A percentile compares a stretch with the other conserved stretches of the same genome.
Evolutionary conservation across 257 asterid species (phyloP).

Genomic region (Solanum dulcamara): DNA sequence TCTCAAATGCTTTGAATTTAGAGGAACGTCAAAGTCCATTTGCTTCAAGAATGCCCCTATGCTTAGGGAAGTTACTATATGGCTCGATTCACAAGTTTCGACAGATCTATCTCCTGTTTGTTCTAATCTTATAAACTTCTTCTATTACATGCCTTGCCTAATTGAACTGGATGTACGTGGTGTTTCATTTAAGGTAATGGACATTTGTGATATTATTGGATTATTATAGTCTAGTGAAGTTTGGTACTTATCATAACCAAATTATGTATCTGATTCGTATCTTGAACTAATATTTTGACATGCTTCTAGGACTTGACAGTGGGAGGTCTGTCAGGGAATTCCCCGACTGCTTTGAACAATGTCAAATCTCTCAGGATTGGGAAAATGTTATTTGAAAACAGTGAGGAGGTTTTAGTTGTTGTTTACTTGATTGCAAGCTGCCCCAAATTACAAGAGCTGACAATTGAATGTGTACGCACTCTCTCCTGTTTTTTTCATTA

Average conservation of each 20-base stretch:
- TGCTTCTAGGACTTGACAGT: conserved; percentile 36
- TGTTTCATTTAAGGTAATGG: conserved; percentile 37
- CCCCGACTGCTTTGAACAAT: conserved; percentile 19
- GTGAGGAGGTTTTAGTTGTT: conserved; percentile 34
- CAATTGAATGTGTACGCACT: conserved; percentile 11
- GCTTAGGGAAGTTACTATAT: conserved; percentile 14
- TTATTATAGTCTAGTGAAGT: not conserved
- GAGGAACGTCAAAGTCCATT: conserved; percentile 30
- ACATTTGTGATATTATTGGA: not conserved
- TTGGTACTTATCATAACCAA: not conserved
- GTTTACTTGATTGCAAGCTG: conserved; percentile 52
- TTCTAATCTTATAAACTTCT: conserved; percentile 29
- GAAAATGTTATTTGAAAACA: conserved; percentile 12
- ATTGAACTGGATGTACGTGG: conserved; percentile 40
- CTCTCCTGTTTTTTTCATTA: not conserved
- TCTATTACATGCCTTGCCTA: conserved; percentile 5
- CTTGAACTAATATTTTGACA: not conserved
- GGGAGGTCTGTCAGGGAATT: conserved; percentile 36
- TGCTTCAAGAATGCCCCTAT: conserved; percentile 35
- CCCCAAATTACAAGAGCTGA: conserved; percentile 39
- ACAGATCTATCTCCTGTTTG: conserved; percentile 23
- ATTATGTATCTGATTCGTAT: not conserved
- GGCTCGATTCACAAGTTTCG: conserved; percentile 27
- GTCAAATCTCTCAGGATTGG: conserved; percentile 32
- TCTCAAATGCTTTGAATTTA: conserved; percentile 35